These are phyloP conservation scores for Rhizopus arrhizus DNA, from an alignment of 371 early-diverging fungal genomes.

Conservation along the genomic window DNA sequence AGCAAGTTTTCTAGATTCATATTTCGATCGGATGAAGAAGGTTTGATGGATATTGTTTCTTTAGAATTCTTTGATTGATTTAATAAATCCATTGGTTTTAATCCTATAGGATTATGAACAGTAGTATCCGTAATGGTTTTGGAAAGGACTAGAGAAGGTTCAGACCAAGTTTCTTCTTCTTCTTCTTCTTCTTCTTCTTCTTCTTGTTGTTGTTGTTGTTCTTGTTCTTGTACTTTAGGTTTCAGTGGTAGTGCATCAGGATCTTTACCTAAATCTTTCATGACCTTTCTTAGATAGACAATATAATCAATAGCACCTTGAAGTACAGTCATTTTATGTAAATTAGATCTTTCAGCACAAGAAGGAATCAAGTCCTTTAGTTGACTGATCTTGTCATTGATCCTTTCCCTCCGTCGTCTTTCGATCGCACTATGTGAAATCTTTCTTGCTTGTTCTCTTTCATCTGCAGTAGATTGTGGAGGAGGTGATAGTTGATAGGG, in stretches of 20 bases:
- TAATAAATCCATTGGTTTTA: constrained; percentile 28
- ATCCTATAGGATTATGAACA: neutral
- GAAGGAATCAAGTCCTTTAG: constrained; percentile 51
- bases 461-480: constrained; percentile 36
- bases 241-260: neutral
- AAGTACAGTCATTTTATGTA: constrained; percentile 74
- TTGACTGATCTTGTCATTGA: constrained; percentile 68
- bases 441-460: constrained; percentile 61
- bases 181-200: constrained; percentile 13
- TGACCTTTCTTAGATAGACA: constrained; percentile 39
- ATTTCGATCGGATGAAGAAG: constrained; percentile 16
- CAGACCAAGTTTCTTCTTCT: constrained; percentile 22
- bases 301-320: constrained; percentile 79
- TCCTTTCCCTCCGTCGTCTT: constrained; percentile 73
- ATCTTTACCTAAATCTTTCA: constrained; percentile 11
- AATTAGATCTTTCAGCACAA: constrained; percentile 63
- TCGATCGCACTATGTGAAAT: constrained; percentile 80
- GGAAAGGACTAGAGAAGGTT: neutral
- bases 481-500: constrained; percentile 29
- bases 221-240: neutral
- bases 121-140: neutral
- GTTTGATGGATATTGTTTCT: neutral
- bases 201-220: constrained; percentile 2
- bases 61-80: neutral
- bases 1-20: constrained; percentile 31